A percentile compares a stretch with the other conserved stretches of the same genome.
These are phyloP conservation scores for Eimeria maxima DNA, from an alignment of 169 alveolate genomes.

Conservation along the genomic window DNA sequence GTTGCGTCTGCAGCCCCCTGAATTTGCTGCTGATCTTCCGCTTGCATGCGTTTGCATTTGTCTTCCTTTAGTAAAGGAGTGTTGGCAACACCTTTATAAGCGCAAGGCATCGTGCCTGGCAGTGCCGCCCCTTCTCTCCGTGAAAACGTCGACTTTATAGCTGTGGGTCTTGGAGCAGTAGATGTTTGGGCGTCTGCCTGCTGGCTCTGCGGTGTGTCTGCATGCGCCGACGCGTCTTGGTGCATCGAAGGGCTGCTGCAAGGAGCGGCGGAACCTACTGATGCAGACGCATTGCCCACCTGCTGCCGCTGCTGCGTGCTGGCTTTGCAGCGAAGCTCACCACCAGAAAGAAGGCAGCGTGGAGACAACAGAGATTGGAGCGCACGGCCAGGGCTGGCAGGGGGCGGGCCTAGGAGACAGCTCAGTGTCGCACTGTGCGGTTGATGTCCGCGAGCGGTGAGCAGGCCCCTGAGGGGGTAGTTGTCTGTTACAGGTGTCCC, in stretches of 20 bases:
- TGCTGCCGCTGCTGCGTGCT: slow-evolving; percentile 38
- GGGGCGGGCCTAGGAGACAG: not conserved
- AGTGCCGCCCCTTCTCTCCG: not conserved
- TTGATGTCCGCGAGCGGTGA: not conserved
- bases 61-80: not conserved
- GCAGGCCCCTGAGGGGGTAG: slow-evolving; percentile 1
- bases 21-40: not conserved
- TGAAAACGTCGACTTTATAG: not conserved
- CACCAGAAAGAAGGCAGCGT: not conserved
- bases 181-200: not conserved
- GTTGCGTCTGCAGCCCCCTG: not conserved
- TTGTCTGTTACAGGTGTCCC: not conserved
- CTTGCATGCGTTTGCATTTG: not conserved
- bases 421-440: not conserved
- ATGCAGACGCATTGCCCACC: not conserved
- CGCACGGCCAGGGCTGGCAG: not conserved
- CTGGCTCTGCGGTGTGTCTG: not conserved
- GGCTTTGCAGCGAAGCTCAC: not conserved
- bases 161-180: not conserved
- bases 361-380: slow-evolving; percentile 33
- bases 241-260: not conserved
- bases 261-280: not conserved
- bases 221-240: not conserved
- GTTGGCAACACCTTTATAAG: not conserved
- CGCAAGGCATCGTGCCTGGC: not conserved